These are phyloP conservation scores for Arthrinium phaeospermum DNA, from an alignment of 2,329 filamentous ascomycete species.

Conservation along the genomic window DNA sequence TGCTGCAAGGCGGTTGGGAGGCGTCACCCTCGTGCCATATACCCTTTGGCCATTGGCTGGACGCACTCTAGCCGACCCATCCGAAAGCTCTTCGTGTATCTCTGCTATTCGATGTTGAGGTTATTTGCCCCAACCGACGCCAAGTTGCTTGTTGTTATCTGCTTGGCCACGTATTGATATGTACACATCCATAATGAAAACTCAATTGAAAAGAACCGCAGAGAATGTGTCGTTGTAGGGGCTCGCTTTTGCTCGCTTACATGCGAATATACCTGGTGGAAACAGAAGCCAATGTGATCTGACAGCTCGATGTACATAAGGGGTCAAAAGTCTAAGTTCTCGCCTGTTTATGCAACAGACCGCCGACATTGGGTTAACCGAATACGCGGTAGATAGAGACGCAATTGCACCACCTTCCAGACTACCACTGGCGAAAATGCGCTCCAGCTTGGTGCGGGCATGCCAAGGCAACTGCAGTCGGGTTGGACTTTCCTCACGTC, in stretches of 20 bases:
- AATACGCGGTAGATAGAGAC: not conserved
- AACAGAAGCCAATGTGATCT: not conserved
- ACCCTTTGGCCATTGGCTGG: not conserved
- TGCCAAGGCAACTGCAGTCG: not conserved
- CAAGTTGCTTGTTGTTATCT: not conserved
- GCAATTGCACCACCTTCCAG: not conserved
- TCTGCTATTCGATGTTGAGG: not conserved
- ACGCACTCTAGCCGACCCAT: constrained; percentile 6
- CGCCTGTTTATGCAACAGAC: not conserved
- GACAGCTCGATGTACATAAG: not conserved
- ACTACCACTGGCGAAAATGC: not conserved
- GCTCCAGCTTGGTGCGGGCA: not conserved
- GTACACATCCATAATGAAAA: not conserved
- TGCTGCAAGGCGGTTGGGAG: not conserved
- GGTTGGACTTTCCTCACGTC: not conserved
- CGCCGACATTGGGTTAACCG: not conserved
- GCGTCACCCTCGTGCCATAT: not conserved
- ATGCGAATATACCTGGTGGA: not conserved
- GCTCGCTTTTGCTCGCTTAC: not conserved
- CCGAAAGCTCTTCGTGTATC: constrained; percentile 5
- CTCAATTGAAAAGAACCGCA: not conserved
- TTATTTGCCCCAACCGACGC: not conserved
- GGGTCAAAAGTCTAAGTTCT: not conserved
- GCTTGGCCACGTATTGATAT: not conserved
- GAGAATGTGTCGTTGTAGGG: not conserved